Evolutionary conservation across 768 basidiomycete species (phyloP), one percentile per base, ranked within the genome.

Genomic region (Termitomyces sp.): DNA sequence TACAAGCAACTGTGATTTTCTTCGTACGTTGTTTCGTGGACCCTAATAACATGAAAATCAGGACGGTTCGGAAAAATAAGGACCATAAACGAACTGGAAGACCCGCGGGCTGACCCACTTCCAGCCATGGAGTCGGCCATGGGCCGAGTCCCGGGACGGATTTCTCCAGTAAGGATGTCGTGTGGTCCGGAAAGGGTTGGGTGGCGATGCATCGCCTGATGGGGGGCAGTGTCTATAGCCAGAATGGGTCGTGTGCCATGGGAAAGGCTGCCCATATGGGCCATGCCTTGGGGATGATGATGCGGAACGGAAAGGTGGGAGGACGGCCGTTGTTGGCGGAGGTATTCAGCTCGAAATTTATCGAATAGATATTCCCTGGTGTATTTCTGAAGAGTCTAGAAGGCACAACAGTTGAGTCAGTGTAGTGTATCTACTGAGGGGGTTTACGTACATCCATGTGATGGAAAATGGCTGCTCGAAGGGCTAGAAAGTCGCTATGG

Each of bases 1-100:
- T 91, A 75, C 91, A 93, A 36, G 91, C 91, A 42, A 92, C 89
- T 20, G 87, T 90, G 51, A 92, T 92, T 71, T 93, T 91, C 76
- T 91, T 91, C 51, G 85, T 82, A 54, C 88, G 80, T 60, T 82
- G 82, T 60, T 86, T 86, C 58, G 77, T 76, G 32, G 83, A 80
- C 66, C 78, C 84, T 84, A 61, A n/a, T 10, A 23, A n/a, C n/a
- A 27, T 32, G 36, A 50, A 52, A 23, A 49, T 54, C 29, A 57
- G 60, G 25, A 29, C 40, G 20, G n/a, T 5, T 39, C 35, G 38
- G 40, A 20, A 33, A 38, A 55, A 50, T 44, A 70, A 76, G 71
- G 60, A 79, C 77, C 73, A 50, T 71, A 67, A n/a, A 57, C 63
- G 56, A 50, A 64, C 61, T 67, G 15, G 71, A 68, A 49, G 71